phyloP scores from a whole-genome alignment of 225 moss, liverwort and hornwort genomes.

The Straminergon stramineum region DNA sequence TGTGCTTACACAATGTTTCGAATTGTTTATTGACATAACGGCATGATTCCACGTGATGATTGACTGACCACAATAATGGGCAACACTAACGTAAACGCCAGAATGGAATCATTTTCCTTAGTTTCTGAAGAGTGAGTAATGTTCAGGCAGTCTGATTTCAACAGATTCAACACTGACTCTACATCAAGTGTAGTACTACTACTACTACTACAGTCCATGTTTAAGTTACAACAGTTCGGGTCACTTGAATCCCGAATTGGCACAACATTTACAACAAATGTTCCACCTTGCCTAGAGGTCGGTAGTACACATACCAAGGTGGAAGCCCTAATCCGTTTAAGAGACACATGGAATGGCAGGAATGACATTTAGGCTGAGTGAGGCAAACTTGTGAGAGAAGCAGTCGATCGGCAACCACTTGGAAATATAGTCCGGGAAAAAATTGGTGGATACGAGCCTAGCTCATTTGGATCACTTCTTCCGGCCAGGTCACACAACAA shows the following conservation, averaged over 20 bases:
- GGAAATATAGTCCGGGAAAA: background rate
- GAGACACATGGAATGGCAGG: background rate
- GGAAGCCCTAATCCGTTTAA: background rate
- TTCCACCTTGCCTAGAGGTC: background rate
- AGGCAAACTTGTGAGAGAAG: background rate
- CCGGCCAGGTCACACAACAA: background rate
- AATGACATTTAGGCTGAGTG: background rate
- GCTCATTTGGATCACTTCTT: background rate
- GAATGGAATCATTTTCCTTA: background rate
- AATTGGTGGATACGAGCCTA: background rate
- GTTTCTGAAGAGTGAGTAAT: background rate
- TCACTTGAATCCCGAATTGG: background rate
- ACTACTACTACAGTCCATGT: background rate
- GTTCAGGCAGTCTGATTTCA: background rate
- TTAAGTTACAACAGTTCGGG: background rate
- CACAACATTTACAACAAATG: background rate
- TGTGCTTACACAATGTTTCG: background rate
- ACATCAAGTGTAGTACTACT: background rate
- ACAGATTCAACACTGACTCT: slow-evolving; percentile 1
- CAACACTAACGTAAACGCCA: background rate
- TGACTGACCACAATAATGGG: background rate
- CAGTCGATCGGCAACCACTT: background rate
- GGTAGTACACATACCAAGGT: background rate
- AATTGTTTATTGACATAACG: background rate
- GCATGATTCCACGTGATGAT: background rate